Base-by-base conservation (phyloP, 371 early-diverging fungal genomes). In the Parasitella parasitica region DNA sequence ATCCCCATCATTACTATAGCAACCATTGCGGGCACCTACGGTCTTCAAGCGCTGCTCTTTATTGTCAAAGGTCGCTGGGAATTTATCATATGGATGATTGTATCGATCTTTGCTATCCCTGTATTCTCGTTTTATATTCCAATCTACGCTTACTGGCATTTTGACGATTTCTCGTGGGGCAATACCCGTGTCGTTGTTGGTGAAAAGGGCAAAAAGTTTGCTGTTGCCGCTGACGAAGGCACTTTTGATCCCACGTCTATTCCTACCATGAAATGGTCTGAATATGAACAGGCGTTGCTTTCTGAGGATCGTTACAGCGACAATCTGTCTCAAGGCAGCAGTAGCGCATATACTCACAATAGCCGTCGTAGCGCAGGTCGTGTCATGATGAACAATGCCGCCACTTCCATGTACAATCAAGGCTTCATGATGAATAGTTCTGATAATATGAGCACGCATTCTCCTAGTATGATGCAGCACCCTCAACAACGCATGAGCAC, bases 111-210 rank as follows among this genome's bases (percentile, higher is more conserved):
- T 30, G 93, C 95, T 15, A 87, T 94, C 54, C 95, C 95, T 0
- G 73, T 93, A 41, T 94, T 91, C 69, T 83, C 89, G 16, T 92
- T 93, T 70, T 82, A 88, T 28, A 86, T 94, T 61, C 94, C 94
- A 4, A 61, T 94, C 55, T 94, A 94, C 66, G 81, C 94, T 26
- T 96, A 93, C 91, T 96, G 95, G 96, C 94, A 96, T 79, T 94
- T 97, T 80, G 97, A 98, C 71, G 97, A 97, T 70, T 96, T 97
- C 72, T 94, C 94, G 1, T 97, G 98, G 97, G 99, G 99, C 73
- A 95, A 96, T 71, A 98, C 98, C 13, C 91, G 98, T 70, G 71
- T 90, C 34, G 93, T 93, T 1, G 77, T 89, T 5, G 94, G 90
- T 49, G 90, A 88, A 16, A 88, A 87, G 16, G 90, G 90, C 26